Evolutionary conservation across 495 filamentous ascomycete species (phyloP).

Genomic region (Tuber brumale): DNA sequence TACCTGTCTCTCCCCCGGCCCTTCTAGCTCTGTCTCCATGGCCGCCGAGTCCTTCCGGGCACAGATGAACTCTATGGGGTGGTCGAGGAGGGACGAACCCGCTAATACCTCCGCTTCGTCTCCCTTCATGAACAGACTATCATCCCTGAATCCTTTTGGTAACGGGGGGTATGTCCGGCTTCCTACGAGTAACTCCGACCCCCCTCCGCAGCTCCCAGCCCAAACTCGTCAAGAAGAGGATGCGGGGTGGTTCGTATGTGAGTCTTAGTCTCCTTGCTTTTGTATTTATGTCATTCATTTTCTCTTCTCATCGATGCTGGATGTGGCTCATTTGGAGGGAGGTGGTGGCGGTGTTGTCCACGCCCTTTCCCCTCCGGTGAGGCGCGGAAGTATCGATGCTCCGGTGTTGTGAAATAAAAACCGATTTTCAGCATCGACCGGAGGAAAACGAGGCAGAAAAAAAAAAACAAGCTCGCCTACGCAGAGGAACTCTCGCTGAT

Average conservation of each 20-base stretch:
- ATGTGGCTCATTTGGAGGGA: constrained; percentile 6
- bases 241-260: constrained; percentile 90
- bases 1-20: constrained; percentile 17
- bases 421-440: constrained; percentile 10
- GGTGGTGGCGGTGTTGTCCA: constrained; percentile 9
- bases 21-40: constrained; percentile 52
- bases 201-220: constrained; percentile 82
- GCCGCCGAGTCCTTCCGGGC: constrained; percentile 70
- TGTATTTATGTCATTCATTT: constrained; percentile 13
- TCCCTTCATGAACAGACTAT: constrained; percentile 70
- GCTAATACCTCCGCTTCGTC: constrained; percentile 66
- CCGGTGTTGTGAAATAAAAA: constrained; percentile 10
- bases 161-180: constrained; percentile 84
- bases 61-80: constrained; percentile 81
- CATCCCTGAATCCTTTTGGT: constrained; percentile 83
- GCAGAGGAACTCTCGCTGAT: constrained; percentile 21
- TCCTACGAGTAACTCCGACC: constrained; percentile 66
- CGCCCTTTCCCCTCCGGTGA: neutral
- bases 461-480: constrained; percentile 13
- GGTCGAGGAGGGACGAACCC: constrained; percentile 80
- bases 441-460: neutral
- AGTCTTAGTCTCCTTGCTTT: constrained; percentile 52
- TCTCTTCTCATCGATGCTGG: neutral
- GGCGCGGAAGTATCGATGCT: constrained; percentile 14
- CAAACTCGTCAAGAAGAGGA: constrained; percentile 84